Percentiles rank a stretch among this genome's conserved stretches.
Evolutionary conservation across 129 eudicot genomes (phyloP).

Genomic region (Artemisia argyi): DNA sequence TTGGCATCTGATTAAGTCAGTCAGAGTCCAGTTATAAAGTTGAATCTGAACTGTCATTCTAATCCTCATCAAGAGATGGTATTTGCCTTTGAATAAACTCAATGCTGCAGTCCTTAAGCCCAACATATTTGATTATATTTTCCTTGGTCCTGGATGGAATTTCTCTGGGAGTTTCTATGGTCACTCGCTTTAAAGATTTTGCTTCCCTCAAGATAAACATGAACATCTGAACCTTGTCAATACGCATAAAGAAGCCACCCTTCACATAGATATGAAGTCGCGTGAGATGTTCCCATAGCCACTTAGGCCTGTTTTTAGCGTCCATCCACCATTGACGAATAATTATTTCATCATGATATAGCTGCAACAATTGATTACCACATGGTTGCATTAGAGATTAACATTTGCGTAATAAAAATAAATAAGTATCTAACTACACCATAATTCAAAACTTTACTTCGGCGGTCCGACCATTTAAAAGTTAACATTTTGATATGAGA

Average conservation of each 20-base stretch:
- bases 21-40: too few species aligned
- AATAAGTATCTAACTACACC: too few species aligned
- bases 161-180: background rate
- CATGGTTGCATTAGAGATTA: too few species aligned
- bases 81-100: background rate
- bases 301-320: background rate
- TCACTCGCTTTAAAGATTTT: background rate
- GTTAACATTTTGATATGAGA: too few species aligned
- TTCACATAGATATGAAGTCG: background rate
- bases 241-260: too few species aligned
- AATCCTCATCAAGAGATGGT: background rate
- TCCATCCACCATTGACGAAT: background rate
- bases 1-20: too few species aligned
- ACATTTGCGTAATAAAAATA: too few species aligned
- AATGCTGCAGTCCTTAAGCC: background rate
- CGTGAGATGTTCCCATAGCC: background rate
- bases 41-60: too few species aligned
- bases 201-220: background rate
- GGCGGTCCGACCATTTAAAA: too few species aligned
- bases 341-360: too few species aligned
- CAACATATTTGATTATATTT: background rate
- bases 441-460: too few species aligned
- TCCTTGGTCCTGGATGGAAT: background rate
- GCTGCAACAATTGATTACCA: too few species aligned
- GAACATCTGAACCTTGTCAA: background rate